Evolutionary conservation across 192 early-diverging fungal species (phyloP), one percentile per base, ranked within the genome.

Genomic region (Jimgerdemannia lactiflua): DNA sequence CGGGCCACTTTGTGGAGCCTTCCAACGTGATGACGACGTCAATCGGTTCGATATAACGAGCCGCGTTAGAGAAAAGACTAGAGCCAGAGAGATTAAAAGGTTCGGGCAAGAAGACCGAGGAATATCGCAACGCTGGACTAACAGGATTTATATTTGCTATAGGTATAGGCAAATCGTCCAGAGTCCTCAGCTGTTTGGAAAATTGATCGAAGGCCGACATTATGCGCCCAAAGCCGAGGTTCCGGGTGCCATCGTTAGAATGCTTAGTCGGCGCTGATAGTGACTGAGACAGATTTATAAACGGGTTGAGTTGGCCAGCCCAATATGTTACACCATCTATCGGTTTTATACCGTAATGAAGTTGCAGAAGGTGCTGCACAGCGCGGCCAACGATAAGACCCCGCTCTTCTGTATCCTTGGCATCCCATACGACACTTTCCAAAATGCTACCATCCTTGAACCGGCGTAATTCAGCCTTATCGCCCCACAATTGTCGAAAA

Each of bases 391-490:
- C 89, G 74, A 97, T 90, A 49, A 93, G 75, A 11, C 90, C 85
- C 3, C 91, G 86, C 20, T 84, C 80, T 71, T 96, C 94, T 39
- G 84, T 83, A 64, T 87, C 86, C 20, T 78, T 78, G 9, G 86
- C 73, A 20, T 87, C 84, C 90, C 95, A 99, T 0, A 97, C 93
- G 4, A 95, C 93, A 85, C 94, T 94, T 83, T 96, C 92, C 4
- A 90, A 71, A 79, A 99, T 98, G 67, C 89, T 89, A 20, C 95
- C 96, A 77, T 99, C 95, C 77, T 95, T 92, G 89, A 98, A 99
- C 17, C 98, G 91, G 42, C 98, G 91, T 69, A 97, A 79, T 77
- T 97, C 96, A 3, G 95, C 88, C 43, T 91, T 91, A 49, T 84
- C 87, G n/a, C 98, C 98, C 98, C 98, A 99, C 43, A 96, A 84